Conservation (phyloP, 495 filamentous ascomycete species). For the Hyaloscypha variabilis region DNA sequence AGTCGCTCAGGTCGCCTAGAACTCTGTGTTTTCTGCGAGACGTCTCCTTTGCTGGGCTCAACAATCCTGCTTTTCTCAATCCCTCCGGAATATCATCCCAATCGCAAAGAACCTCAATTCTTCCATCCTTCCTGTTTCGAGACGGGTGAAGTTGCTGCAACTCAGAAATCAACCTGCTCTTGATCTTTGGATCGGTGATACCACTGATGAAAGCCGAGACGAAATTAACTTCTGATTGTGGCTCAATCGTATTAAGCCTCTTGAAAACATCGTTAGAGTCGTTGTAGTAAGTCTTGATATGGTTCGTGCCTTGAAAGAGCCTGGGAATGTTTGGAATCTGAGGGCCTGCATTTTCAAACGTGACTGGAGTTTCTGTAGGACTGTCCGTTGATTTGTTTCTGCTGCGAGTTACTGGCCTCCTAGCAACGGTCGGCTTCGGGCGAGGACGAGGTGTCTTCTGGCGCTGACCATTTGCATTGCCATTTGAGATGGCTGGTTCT, state of each 20-base stretch:
- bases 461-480: background rate
- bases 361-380: background rate
- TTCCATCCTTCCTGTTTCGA: conserved; percentile 14
- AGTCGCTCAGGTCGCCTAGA: background rate
- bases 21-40: background rate
- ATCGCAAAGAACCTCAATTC: conserved; percentile 22
- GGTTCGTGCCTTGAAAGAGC: conserved; percentile 17
- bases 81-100: conserved; percentile 26
- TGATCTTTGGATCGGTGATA: conserved; percentile 2
- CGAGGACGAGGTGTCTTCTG: conserved; percentile 1
- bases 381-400: conserved; percentile 2
- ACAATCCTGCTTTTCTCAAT: conserved; percentile 6
- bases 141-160: conserved; percentile 15
- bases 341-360: background rate
- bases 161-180: conserved; percentile 12
- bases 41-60: background rate
- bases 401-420: background rate
- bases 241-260: background rate
- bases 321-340: background rate
- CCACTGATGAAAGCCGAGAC: conserved; percentile 25
- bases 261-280: conserved; percentile 9
- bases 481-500: background rate
- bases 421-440: background rate
- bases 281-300: conserved; percentile 16
- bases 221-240: conserved; percentile 15